Evolutionary conservation across 176 grass and related monocot species (phyloP), one percentile per base, ranked within the genome.

Genomic region (Alloteropsis semialata): DNA sequence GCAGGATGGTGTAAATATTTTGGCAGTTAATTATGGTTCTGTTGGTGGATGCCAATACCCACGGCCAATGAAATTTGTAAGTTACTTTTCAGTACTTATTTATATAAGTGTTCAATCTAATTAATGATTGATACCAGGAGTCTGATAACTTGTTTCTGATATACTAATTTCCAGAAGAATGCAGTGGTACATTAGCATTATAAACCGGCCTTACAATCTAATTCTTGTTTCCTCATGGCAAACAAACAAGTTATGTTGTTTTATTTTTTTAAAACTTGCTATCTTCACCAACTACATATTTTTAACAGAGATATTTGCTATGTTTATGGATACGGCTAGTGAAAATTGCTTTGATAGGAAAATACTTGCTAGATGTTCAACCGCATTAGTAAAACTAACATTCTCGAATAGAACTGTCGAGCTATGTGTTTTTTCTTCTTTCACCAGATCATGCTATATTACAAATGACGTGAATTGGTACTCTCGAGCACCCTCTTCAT

Each of bases 11-110:
- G 85, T 93, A 77, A 95, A 96, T 90, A 84, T 98, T 85, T 85
- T 98, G 77, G 84, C 93, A 59, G 80, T 98, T 51, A 98, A 96
- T 68, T 98, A 98, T 93, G 96, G 93, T 79, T 93, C 96, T 75
- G 82, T 87, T 93, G 91, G 91, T 76, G 89, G 84, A 79, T 98
- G 96, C 60, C 91, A 93, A 48, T 96, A 90, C 63, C 92, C 93
- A 5, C 77, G 89, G n/a, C 73, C 84, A 44, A 62, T 93, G 70
- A 93, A 89, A 93, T 60, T 87, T 41, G 96, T 98, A 78, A 91
- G 92, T 82, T 82, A 71, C 71, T 21, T 64, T 75, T 30, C 16
- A 70, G 43, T 11, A 75, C 43, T 50, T 71, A 38, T 89, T 50
- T 69, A 68, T 89, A 68, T 33, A 10, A 50, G 43, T 24, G 18